Evolutionary conservation across 148 eudicot species (phyloP), one percentile per base, ranked within the genome.

Genomic region (Cornus suecica): DNA sequence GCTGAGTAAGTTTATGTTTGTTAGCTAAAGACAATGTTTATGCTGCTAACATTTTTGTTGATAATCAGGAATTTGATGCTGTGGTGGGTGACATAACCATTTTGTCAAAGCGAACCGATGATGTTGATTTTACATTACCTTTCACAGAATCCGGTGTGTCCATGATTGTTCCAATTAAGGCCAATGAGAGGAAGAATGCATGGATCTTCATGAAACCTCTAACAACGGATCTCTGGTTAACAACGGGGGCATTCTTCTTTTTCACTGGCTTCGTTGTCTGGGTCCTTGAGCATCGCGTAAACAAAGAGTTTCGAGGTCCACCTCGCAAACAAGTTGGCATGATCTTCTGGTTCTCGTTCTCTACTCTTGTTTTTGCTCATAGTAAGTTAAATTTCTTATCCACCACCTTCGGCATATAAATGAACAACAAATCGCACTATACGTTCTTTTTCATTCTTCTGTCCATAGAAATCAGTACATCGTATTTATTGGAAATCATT

Each of bases 181-280:
- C 77, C 28, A 79, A 88, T 54, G 76, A 79, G 22, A 76, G 74
- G 51, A 84, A 81, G 66, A 84, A 87, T 25, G 87, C 89, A 0
- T 91, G 95, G 97, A 86, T 89, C 10, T 93, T 90, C 82, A 74
- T 88, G 76, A 89, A 84, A 72, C 97, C 97, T 8, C 76, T 90
- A 29, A 78, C 86, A 3, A 78, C 48, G 79, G 90, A 87, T 52
- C 80, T 93, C 16, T 93, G 97, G 97, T 64, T 87, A 69, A 86
- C 88, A 60, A 85, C 73, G 24, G 86, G 84, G 2, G 74, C 79
- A 26, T 88, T 88, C 68, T 88, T 88, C 69, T n/a, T 93, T 29
- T 89, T 81, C 86, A 87, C 83, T 5, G 93, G 92, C 25, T 84
- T 91, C 45, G 90, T 89, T 1, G 86, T 93, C 60, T 88, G 94